Conservation (phyloP, 495 filamentous ascomycete genomes). For the Neurospora sp. region DNA sequence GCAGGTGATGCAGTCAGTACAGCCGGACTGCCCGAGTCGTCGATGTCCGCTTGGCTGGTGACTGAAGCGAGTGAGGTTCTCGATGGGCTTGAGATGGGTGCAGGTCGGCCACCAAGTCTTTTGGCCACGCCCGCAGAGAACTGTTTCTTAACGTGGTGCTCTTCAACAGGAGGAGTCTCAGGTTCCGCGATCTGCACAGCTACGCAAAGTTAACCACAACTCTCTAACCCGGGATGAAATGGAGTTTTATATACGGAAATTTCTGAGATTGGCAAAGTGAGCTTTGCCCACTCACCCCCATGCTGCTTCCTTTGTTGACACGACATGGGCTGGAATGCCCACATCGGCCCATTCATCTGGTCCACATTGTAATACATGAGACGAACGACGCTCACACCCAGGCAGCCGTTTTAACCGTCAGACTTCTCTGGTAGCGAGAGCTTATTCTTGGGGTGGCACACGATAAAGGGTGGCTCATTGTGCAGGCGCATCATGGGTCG, state of each 20-base stretch:
- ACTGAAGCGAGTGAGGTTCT: slow-evolving; percentile 27
- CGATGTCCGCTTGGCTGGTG: slow-evolving; percentile 24
- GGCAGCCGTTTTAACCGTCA: background rate
- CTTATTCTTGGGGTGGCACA: background rate
- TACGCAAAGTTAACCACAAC: slow-evolving; percentile 16
- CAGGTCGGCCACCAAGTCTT: slow-evolving; percentile 31
- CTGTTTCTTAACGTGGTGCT: slow-evolving; percentile 31
- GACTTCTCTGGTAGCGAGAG: background rate
- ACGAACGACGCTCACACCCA: background rate
- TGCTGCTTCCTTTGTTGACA: background rate
- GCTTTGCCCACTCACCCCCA: slow-evolving; percentile 4
- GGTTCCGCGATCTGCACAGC: slow-evolving; percentile 42
- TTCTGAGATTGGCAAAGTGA: background rate
- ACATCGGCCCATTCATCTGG: background rate
- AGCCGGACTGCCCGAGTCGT: slow-evolving; percentile 12
- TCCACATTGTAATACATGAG: background rate
- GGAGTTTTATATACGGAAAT: background rate
- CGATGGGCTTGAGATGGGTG: slow-evolving; percentile 23
- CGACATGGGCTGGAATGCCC: background rate
- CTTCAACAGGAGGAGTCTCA: slow-evolving; percentile 25
- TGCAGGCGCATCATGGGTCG: background rate
- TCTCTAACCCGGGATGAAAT: background rate
- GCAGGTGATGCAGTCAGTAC: slow-evolving; percentile 16
- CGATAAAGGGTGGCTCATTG: background rate
- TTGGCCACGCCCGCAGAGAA: slow-evolving; percentile 30